These are phyloP conservation scores for Solanum corneliomulleri DNA, from an alignment of 257 asterid genomes.

Conservation along the genomic window DNA sequence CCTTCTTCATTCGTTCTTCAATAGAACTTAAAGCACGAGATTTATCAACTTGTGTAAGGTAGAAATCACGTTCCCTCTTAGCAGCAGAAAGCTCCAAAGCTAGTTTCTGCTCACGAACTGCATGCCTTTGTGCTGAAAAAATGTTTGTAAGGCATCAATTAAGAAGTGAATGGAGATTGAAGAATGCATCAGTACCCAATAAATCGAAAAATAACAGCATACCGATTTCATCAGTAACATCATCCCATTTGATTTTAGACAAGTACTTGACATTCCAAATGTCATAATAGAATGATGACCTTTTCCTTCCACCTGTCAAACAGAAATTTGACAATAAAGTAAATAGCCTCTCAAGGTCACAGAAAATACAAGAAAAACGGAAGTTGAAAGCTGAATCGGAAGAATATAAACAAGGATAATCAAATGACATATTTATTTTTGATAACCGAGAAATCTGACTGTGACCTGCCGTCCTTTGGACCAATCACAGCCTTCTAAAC, in stretches of 20 bases:
- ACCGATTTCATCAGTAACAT: slow-evolving; percentile 84
- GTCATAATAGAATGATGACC: slow-evolving; percentile 78
- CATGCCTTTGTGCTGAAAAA: no score
- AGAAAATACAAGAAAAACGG: background rate
- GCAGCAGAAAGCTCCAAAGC: no score
- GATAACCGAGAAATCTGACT: no score
- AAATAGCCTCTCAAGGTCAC: background rate
- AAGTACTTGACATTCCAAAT: slow-evolving; percentile 92
- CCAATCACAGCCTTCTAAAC: no score
- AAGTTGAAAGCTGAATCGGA: background rate
- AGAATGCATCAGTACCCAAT: background rate
- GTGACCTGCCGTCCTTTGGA: no score
- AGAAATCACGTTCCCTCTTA: no score
- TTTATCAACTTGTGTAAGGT: no score
- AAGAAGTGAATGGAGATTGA: background rate
- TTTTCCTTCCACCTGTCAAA: slow-evolving; percentile 74
- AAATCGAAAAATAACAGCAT: background rate
- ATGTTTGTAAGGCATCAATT: background rate
- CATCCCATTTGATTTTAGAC: slow-evolving; percentile 98
- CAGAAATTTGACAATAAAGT: background rate
- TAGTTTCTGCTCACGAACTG: no score
- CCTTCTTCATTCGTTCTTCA: no score
- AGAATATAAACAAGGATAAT: background rate
- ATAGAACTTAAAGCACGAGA: no score
- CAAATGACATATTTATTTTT: background rate